These are phyloP conservation scores for Suillus decipiens DNA, from an alignment of 768 basidiomycete species.

Conservation along the genomic window DNA sequence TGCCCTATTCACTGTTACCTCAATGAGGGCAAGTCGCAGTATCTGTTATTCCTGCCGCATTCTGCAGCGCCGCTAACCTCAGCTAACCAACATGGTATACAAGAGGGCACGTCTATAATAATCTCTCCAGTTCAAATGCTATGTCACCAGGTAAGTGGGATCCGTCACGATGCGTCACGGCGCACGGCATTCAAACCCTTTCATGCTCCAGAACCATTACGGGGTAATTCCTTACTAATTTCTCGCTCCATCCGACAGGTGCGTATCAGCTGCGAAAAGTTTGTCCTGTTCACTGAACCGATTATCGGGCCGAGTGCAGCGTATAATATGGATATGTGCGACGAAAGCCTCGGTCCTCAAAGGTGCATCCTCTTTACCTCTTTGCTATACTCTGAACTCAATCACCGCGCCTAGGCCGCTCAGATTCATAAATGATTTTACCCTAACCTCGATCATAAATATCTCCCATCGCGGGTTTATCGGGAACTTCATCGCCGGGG, in stretches of 20 bases:
- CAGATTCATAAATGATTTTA: conserved; percentile 56
- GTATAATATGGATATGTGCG: conserved; percentile 80
- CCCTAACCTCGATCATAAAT: conserved; percentile 84
- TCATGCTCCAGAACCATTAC: conserved; percentile 63
- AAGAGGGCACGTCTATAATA: conserved; percentile 1
- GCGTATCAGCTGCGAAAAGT: conserved; percentile 14
- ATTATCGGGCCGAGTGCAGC: conserved; percentile 90
- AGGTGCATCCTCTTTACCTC: conserved; percentile 42
- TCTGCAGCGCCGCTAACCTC: not conserved
- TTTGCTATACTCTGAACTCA: conserved; percentile 8
- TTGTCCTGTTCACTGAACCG: conserved; percentile 11
- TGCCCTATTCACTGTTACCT: not conserved
- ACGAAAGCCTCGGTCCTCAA: conserved; percentile 90
- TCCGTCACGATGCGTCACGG: conserved; percentile 15
- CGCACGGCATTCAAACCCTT: not conserved
- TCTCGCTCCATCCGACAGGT: conserved; percentile 90
- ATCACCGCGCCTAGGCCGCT: conserved; percentile 58
- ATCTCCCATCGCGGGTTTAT: conserved; percentile 86
- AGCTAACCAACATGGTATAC: not conserved
- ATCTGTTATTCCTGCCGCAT: not conserved
- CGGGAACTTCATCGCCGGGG: conserved; percentile 64
- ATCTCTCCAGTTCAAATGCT: conserved; percentile 23
- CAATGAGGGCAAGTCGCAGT: not conserved
- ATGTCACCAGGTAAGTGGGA: conserved; percentile 56
- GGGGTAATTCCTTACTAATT: conserved; percentile 78